phyloP scores from a whole-genome alignment of 108 stramenopile species.

The Phaeodactylum tricornutum region DNA sequence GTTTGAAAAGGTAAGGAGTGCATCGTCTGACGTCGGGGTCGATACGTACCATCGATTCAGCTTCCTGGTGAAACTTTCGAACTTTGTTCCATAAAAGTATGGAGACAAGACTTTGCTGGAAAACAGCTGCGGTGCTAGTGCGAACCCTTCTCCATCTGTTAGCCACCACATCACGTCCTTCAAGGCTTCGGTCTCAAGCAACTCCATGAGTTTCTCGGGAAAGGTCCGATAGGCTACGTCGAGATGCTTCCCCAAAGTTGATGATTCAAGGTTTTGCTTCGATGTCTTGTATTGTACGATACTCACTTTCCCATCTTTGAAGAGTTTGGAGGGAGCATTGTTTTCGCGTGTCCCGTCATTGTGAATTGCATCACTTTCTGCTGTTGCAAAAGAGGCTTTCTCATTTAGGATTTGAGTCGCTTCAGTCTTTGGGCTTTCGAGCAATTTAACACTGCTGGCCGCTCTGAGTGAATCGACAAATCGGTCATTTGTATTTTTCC shows the following conservation, averaged over 20 bases:
- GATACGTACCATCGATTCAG: slow-evolving; percentile 21
- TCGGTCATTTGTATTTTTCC: not conserved
- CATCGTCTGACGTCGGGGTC: not conserved
- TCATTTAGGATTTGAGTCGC: too few relatives aligned
- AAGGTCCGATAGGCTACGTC: slow-evolving; percentile 1
- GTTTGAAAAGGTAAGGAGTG: not conserved
- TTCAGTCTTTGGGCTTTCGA: too few relatives aligned
- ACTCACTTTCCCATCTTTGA: not conserved
- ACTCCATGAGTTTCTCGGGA: slow-evolving; percentile 19
- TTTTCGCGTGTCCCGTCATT: not conserved
- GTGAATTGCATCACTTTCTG: not conserved
- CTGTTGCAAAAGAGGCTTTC: too few relatives aligned
- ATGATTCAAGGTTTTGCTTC: slow-evolving; percentile 2
- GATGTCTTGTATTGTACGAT: slow-evolving; percentile 1
- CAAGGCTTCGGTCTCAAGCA: slow-evolving; percentile 9
- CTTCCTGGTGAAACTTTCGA: slow-evolving; percentile 27
- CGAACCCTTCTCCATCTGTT: slow-evolving; percentile 22
- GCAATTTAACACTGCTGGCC: too few relatives aligned
- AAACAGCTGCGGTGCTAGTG: slow-evolving; percentile 17
- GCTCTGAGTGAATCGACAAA: too few relatives aligned
- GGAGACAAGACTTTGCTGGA: slow-evolving; percentile 8
- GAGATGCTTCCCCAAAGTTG: slow-evolving; percentile 1
- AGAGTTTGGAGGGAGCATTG: not conserved
- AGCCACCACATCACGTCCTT: slow-evolving; percentile 20
- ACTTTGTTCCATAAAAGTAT: slow-evolving; percentile 31